Evolutionary conservation across 768 basidiomycete genomes (phyloP).

Genomic region (Fomitopsis pulvina): DNA sequence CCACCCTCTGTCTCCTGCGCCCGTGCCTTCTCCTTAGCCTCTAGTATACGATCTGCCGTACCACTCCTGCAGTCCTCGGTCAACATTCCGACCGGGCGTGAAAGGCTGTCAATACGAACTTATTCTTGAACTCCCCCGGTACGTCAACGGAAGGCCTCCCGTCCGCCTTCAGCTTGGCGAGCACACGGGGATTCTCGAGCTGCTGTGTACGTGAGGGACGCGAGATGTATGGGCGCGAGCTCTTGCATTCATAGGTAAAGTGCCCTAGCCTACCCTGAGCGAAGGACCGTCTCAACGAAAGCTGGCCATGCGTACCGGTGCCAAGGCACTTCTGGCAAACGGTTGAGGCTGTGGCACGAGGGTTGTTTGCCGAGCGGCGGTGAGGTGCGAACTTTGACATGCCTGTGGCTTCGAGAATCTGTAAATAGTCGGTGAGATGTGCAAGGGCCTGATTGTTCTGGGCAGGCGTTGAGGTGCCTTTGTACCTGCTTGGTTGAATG

Average conservation of each 20-base stretch:
- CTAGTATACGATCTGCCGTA: conserved; percentile 80
- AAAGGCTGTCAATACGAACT: conserved; percentile 39
- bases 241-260: conserved; percentile 89
- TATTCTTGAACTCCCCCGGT: conserved; percentile 85
- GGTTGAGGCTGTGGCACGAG: conserved; percentile 58
- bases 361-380: conserved; percentile 50
- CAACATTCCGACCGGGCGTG: not conserved
- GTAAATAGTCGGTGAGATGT: too few relatives aligned
- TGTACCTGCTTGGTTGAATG: too few relatives aligned
- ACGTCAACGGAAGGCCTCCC: conserved; percentile 78
- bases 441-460: too few relatives aligned
- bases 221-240: conserved; percentile 71
- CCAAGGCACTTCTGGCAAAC: conserved; percentile 80
- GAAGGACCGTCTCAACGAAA: not conserved
- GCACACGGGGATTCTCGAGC: conserved; percentile 67
- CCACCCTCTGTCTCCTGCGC: conserved; percentile 28
- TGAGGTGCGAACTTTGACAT: conserved; percentile 87
- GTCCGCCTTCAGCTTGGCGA: conserved; percentile 61
- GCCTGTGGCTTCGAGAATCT: too few relatives aligned
- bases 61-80: conserved; percentile 45
- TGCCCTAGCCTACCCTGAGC: conserved; percentile 50
- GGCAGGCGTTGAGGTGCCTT: too few relatives aligned
- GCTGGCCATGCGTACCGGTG: conserved; percentile 40
- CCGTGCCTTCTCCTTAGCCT: conserved; percentile 75
- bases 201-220: conserved; percentile 87